Evolutionary conservation across 805 yeast species (phyloP).

Genomic region (Pichia scutulata): DNA sequence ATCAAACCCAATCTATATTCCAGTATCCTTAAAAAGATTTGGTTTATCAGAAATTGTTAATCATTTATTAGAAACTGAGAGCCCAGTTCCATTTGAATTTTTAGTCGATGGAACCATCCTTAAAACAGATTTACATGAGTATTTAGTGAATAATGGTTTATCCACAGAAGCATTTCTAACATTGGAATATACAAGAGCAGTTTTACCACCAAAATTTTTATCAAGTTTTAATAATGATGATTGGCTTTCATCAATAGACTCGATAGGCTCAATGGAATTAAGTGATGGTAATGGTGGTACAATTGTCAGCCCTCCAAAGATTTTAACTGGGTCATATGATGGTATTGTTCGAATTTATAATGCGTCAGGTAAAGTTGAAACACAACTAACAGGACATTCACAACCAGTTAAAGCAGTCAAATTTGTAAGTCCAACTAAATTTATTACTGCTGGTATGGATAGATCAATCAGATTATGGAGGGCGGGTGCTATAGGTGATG

Average conservation of each 20-base stretch:
- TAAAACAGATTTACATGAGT: slow-evolving; percentile 72
- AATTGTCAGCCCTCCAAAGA: slow-evolving; percentile 40
- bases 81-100: slow-evolving; percentile 86
- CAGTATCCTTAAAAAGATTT: slow-evolving; percentile 75
- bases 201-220: slow-evolving; percentile 87
- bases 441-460: slow-evolving; percentile 85
- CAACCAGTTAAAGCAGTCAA: slow-evolving; percentile 79
- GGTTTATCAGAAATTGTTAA: slow-evolving; percentile 95
- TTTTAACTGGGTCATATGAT: slow-evolving; percentile 81
- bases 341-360: slow-evolving; percentile 91
- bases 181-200: slow-evolving; percentile 86
- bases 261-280: slow-evolving; percentile 29
- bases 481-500: slow-evolving; percentile 38
- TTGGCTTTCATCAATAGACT: slow-evolving; percentile 79
- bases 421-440: slow-evolving; percentile 67
- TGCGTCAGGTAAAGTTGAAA: slow-evolving; percentile 67
- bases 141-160: slow-evolving; percentile 65
- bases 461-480: slow-evolving; percentile 87
- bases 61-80: slow-evolving; percentile 60
- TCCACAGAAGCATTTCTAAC: slow-evolving; percentile 74
- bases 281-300: slow-evolving; percentile 26
- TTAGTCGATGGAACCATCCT: slow-evolving; percentile 77
- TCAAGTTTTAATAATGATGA: slow-evolving; percentile 89
- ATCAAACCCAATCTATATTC: slow-evolving; percentile 82
- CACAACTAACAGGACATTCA: slow-evolving; percentile 80